phyloP scores from a whole-genome alignment of 2,329 filamentous ascomycete genomes.

The Chaetomiaceae sp. region DNA sequence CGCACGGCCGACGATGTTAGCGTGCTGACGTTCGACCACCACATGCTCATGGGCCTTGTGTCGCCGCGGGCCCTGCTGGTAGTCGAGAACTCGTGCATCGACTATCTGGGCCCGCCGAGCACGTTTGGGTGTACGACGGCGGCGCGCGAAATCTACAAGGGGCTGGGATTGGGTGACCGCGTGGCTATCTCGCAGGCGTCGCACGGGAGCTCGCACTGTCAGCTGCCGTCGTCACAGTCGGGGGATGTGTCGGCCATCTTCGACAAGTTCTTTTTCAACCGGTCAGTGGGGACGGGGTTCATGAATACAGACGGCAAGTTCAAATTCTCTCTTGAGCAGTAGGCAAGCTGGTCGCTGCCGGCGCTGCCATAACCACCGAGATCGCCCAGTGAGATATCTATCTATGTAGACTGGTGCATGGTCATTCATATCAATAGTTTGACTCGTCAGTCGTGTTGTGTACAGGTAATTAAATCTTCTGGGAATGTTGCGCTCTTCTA shows the following conservation, averaged over 20 bases:
- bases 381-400: too few species aligned
- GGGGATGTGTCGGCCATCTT: neutral
- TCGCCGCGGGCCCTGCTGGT: slow-evolving; percentile 44
- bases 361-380: neutral
- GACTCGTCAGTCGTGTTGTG: too few species aligned
- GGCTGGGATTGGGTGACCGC: neutral
- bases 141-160: neutral
- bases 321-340: neutral
- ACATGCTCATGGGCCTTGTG: slow-evolving; percentile 45
- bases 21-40: slow-evolving; percentile 30
- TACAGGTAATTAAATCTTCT: too few species aligned
- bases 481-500: too few species aligned
- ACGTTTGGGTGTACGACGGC: slow-evolving; percentile 37
- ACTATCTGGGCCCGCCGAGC: slow-evolving; percentile 43
- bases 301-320: neutral
- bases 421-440: too few species aligned
- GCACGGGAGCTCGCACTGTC: slow-evolving; percentile 14
- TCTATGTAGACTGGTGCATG: too few species aligned
- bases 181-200: slow-evolving; percentile 1
- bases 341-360: neutral
- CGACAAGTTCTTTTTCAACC: neutral
- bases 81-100: slow-evolving; percentile 43
- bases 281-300: neutral
- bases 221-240: neutral
- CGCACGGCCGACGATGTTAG: neutral